phyloP scores from a whole-genome alignment of 352 stramenopile genomes.

The Phytopythium kandeliae region DNA sequence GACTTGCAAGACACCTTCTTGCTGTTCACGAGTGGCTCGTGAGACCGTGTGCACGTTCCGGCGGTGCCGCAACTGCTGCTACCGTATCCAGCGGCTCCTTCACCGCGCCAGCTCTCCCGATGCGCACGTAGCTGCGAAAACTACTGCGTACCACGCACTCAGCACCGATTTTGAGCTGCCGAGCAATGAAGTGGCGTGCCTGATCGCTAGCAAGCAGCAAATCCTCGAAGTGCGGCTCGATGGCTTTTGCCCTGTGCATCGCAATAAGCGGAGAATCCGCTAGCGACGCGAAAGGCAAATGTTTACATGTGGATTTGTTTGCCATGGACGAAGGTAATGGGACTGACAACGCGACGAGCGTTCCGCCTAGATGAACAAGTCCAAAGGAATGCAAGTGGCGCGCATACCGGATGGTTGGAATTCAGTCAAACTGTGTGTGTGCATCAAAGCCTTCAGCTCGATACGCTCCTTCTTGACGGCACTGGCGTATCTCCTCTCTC shows the following conservation, averaged over 20 bases:
- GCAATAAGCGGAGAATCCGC: conserved; percentile 27
- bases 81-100: conserved; percentile 49
- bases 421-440: too few relatives aligned
- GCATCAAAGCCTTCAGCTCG: too few relatives aligned
- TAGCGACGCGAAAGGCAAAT: not conserved
- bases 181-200: not conserved
- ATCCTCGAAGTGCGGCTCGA: not conserved
- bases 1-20: conserved; percentile 21
- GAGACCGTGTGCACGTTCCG: conserved; percentile 40
- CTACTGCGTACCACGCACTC: conserved; percentile 1
- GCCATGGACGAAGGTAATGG: too few relatives aligned
- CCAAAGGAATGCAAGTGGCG: too few relatives aligned
- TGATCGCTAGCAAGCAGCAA: not conserved
- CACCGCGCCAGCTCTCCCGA: conserved; percentile 7
- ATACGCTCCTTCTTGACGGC: too few relatives aligned
- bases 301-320: too few relatives aligned
- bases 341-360: too few relatives aligned
- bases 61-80: conserved; percentile 61
- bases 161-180: not conserved
- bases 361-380: too few relatives aligned
- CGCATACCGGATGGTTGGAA: too few relatives aligned
- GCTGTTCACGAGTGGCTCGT: conserved; percentile 23
- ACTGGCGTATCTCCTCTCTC: too few relatives aligned
- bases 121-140: conserved; percentile 12
- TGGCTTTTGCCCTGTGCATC: conserved; percentile 22